Evolutionary conservation across 371 early-diverging fungal species (phyloP).

Genomic region (Phascolomyces articulosus): DNA sequence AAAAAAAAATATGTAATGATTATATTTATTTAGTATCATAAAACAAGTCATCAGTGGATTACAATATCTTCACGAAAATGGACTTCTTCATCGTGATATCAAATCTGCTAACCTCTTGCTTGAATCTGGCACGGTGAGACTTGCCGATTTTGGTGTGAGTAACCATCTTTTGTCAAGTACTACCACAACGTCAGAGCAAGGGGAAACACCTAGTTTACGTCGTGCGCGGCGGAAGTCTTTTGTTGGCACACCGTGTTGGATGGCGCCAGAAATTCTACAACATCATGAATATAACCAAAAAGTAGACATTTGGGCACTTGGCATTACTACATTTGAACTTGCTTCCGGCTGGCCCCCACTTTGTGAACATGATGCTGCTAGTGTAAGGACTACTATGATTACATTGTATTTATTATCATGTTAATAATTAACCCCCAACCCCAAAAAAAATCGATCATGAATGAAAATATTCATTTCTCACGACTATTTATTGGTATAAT

Average conservation of each 20-base stretch:
- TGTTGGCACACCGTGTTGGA: slow-evolving; percentile 91
- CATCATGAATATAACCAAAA: slow-evolving; percentile 75
- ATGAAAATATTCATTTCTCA: neutral
- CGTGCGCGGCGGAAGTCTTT: slow-evolving; percentile 42
- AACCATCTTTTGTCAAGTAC: slow-evolving; percentile 20
- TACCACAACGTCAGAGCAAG: neutral
- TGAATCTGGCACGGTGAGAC: slow-evolving; percentile 43
- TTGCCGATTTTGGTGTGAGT: slow-evolving; percentile 56
- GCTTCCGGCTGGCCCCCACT: slow-evolving; percentile 94
- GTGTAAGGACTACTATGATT: slow-evolving; percentile 31
- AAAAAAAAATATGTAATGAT: too few relatives aligned
- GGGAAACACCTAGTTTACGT: neutral
- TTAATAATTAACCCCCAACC: neutral
- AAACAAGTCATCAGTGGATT: slow-evolving; percentile 88
- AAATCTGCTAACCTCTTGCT: slow-evolving; percentile 93
- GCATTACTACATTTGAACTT: slow-evolving; percentile 95
- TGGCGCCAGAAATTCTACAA: slow-evolving; percentile 90
- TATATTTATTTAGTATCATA: slow-evolving; percentile 60
- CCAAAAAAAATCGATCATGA: neutral
- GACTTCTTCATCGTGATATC: slow-evolving; percentile 96
- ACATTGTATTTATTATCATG: neutral
- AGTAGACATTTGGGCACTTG: slow-evolving; percentile 90
- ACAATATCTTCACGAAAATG: slow-evolving; percentile 88
- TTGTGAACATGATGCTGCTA: slow-evolving; percentile 86
- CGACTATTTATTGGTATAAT: neutral